Evolutionary conservation across 768 basidiomycete genomes (phyloP), one percentile per base, ranked within the genome.

Genomic region (Pulveroboletus ravenelii): DNA sequence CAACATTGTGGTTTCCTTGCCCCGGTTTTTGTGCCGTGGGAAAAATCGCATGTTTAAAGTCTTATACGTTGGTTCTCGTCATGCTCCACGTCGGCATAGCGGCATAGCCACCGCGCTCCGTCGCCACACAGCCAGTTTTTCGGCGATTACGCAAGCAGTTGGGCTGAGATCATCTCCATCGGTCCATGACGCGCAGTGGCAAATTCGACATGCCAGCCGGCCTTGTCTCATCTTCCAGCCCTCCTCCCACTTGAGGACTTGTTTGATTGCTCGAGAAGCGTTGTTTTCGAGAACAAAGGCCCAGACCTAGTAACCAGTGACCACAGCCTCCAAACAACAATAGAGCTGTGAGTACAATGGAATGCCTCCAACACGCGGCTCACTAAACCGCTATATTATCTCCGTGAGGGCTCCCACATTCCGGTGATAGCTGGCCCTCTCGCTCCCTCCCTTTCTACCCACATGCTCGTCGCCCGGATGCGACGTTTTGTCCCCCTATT

Each of bases 401-500:
- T 23, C 45, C 41, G 49, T 20, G 38, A 52, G 45, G 50, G 40
- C n/a, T 30, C n/a, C 35, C 41, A 23, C 49, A 45, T 57, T 44
- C 54, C 49, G 40, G 58, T 57, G 62, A 65, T 69, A 48, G 59
- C 61, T 67, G 65, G 58, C 41, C 52, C 53, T 45, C 52, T 49
- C 25, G 23, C 45, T 54, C 50, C 43, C 29, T 43, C 47, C 52
- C 45, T 25, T 58, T 57, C 53, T 54, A 50, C 53, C 51, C 42
- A 54, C 73, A 85, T 87, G 84, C 70, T 78, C 61, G 80, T 87
- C 85, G 86, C 85, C 87, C 64, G 85, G 85, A 65, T 79, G 87
- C 87, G 85, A 81, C 79, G 71, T 59, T 54, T 73, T 54, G 38
- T 72, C 58, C 59, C 74, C 55, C 61, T 78, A 55, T 64, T 76